Evolutionary conservation across 495 filamentous ascomycete species (phyloP).

Genomic region (Penicillium cosmopolitanum): DNA sequence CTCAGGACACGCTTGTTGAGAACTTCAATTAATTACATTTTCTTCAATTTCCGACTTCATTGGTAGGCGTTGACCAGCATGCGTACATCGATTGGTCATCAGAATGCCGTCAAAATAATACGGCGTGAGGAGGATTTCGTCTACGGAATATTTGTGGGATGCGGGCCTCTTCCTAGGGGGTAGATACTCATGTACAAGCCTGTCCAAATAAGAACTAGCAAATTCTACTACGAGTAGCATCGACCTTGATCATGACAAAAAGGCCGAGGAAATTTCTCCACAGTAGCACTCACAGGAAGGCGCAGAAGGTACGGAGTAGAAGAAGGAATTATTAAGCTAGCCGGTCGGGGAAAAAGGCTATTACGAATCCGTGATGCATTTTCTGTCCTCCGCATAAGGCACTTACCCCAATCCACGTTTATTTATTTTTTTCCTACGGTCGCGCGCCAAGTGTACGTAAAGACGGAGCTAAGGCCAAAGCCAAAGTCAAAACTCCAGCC

Average conservation of each 20-base stretch:
- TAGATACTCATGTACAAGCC: background rate
- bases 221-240: background rate
- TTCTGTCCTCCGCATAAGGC: too few relatives aligned
- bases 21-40: too few relatives aligned
- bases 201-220: background rate
- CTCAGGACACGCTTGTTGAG: too few relatives aligned
- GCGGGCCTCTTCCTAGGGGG: background rate
- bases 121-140: too few relatives aligned
- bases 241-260: background rate
- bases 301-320: background rate
- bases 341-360: background rate
- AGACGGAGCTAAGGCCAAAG: background rate
- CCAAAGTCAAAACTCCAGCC: background rate
- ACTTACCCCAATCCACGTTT: background rate
- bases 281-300: background rate
- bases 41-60: too few relatives aligned
- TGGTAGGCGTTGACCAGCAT: too few relatives aligned
- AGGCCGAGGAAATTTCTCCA: background rate
- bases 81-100: too few relatives aligned
- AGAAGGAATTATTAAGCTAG: background rate
- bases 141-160: too few relatives aligned
- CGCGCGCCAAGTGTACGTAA: background rate
- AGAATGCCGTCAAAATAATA: too few relatives aligned
- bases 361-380: too few relatives aligned
- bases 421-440: conserved; percentile 1